Evolutionary conservation across 495 filamentous ascomycete species (phyloP).

Genomic region (Tuber magnatum): DNA sequence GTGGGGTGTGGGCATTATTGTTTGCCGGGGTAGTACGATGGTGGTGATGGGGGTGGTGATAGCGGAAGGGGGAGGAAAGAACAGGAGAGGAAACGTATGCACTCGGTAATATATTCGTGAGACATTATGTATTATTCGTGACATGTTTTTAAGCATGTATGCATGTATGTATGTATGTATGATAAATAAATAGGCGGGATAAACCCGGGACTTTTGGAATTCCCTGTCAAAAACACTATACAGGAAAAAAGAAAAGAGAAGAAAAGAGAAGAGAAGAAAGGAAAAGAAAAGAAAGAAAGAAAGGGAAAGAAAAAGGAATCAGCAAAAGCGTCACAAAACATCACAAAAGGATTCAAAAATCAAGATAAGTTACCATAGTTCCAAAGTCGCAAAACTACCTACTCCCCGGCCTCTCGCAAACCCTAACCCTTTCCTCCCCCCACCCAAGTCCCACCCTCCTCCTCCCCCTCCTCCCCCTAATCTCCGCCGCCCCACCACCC

Average conservation of each 20-base stretch:
- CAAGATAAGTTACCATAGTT: no score
- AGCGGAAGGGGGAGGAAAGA: not conserved
- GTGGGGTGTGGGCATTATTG: slow-evolving; percentile 40
- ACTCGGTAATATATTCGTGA: not conserved
- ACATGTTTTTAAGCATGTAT: not conserved
- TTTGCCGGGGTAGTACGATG: slow-evolving; percentile 17
- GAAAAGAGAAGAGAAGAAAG: no score
- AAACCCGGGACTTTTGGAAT: not conserved
- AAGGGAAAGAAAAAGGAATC: not conserved
- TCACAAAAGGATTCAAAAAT: not conserved
- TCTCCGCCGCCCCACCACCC: slow-evolving; percentile 7
- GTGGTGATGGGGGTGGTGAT: not conserved
- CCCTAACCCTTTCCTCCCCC: slow-evolving; percentile 23
- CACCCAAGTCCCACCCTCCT: slow-evolving; percentile 16
- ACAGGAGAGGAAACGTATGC: not conserved
- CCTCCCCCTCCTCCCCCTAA: slow-evolving; percentile 11
- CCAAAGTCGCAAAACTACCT: not conserved
- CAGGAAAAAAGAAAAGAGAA: not conserved
- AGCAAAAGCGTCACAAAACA: not conserved
- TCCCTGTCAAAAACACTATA: not conserved
- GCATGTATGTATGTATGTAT: not conserved
- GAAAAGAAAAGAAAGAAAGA: no score
- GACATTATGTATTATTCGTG: not conserved
- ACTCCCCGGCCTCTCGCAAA: slow-evolving; percentile 24
- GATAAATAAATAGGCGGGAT: not conserved